phyloP scores from a whole-genome alignment of 2,329 filamentous ascomycete species.

The Zalaria obscura region DNA sequence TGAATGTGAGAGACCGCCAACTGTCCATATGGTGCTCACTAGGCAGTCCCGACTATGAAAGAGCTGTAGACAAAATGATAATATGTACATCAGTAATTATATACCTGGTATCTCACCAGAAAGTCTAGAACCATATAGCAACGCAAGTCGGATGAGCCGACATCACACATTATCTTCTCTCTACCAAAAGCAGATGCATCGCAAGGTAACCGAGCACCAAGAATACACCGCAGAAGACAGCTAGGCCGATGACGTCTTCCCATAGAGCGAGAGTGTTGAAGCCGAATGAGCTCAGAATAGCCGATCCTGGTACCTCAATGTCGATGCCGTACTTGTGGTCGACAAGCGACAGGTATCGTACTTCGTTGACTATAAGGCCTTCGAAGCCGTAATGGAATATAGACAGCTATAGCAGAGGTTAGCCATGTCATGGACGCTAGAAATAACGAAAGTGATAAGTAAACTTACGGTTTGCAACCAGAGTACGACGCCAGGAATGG shows the following conservation, averaged over 20 bases:
- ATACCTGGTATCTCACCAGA: background rate
- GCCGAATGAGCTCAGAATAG: constrained; percentile 87
- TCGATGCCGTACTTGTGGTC: constrained; percentile 94
- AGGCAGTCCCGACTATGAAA: too few species aligned
- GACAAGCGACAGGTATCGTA: constrained; percentile 72
- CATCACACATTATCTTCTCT: constrained; percentile 49
- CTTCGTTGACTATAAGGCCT: constrained; percentile 92
- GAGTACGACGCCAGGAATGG: constrained; percentile 68
- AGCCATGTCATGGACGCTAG: constrained; percentile 8
- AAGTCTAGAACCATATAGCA: background rate
- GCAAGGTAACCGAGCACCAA: constrained; percentile 77
- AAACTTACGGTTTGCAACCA: constrained; percentile 70
- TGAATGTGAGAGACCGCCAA: too few species aligned
- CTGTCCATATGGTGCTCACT: too few species aligned
- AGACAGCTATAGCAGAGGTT: constrained; percentile 44
- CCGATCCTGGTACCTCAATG: constrained; percentile 88
- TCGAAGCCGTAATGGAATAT: constrained; percentile 99
- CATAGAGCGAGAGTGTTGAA: constrained; percentile 81
- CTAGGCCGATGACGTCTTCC: constrained; percentile 69
- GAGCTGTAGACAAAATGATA: background rate
- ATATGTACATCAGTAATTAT: background rate
- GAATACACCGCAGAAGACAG: constrained; percentile 68
- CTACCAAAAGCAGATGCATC: constrained; percentile 87
- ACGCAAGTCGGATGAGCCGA: background rate
- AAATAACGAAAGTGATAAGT: background rate